Percentiles rank a stretch among this genome's conserved stretches.
Conservation (phyloP, 805 yeast genomes). For the Starmerella vaccinii region DNA sequence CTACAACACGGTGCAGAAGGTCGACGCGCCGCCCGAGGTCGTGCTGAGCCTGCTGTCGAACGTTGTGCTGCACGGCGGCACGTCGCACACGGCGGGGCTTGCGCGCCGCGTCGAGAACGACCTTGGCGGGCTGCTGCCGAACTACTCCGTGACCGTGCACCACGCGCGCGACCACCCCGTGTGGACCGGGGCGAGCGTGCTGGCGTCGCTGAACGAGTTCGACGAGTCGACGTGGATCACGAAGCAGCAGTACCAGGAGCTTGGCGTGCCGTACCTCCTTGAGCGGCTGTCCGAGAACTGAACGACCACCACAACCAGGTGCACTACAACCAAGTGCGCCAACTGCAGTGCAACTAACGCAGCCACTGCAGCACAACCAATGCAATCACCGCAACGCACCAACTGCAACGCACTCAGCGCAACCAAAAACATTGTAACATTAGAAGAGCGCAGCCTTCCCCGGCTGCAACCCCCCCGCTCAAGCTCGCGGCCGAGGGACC, state of each 20-base stretch:
- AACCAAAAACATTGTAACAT: not conserved
- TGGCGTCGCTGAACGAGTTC: constrained; percentile 80
- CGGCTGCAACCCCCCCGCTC: too few relatives aligned
- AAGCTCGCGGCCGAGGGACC: too few relatives aligned
- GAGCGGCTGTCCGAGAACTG: constrained; percentile 17
- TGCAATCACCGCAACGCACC: too few relatives aligned
- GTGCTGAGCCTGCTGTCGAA: constrained; percentile 79
- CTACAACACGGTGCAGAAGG: constrained; percentile 37
- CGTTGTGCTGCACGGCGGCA: constrained; percentile 77
- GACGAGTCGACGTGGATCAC: constrained; percentile 88
- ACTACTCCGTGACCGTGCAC: constrained; percentile 34
- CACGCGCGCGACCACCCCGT: constrained; percentile 69
- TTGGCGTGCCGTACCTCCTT: constrained; percentile 69
- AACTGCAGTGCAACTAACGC: too few relatives aligned
- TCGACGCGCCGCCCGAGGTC: constrained; percentile 45
- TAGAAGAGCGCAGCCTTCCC: too few relatives aligned
- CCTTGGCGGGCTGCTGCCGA: constrained; percentile 59
- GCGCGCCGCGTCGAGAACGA: constrained; percentile 67
- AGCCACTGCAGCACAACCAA: too few relatives aligned
- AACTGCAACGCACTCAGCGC: too few relatives aligned
- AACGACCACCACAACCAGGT: too few relatives aligned
- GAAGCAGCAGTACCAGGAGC: constrained; percentile 75
- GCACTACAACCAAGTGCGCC: too few relatives aligned
- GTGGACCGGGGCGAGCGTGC: constrained; percentile 88
- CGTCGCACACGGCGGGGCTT: constrained; percentile 68